Base-by-base conservation (phyloP, 1,284 basidiomycete genomes). In the Inonotus hispidus region DNA sequence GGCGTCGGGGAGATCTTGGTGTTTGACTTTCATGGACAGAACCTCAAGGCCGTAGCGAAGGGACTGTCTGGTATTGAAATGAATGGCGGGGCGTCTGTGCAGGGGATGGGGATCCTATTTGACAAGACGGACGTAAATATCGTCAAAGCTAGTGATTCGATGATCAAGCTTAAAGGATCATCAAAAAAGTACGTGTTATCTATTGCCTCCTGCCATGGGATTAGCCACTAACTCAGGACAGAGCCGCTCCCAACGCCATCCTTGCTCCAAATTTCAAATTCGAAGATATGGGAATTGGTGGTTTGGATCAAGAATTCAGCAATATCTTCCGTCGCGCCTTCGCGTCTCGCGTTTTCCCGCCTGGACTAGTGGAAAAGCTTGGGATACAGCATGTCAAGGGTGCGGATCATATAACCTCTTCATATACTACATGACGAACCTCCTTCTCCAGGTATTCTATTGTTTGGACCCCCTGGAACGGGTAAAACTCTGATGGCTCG, bases 251-350 rank as follows among this genome's bases (percentile, higher is more conserved):
- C 13, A 99, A 98, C 71, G 95, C 96, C 0, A 98, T 99, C 68
- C 81, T 99, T 8, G 90, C 95, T 1, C 94, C 97, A 2, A 98
- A 98, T 77, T 99, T 99, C 85, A 98, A 97, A 75, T 99, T 99
- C 67, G 93, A 98, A 72, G 97, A 99, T 73, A 99, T 99, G 96
- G 97, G 97, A 27, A 98, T 99, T 69, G 97, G 97, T 71, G 97
- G 97, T 71, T 81, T 99, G 45, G 97, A 99, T 73, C 81, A 84
- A 7, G 97, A 99, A 72, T 99, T 99, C 71, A 87, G 87, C 61
- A 88, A 93, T 60, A 99, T 99, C 72, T 99, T 99, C 80, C 92
- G 97, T 73, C 91, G 97, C 71, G 97, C 97, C 0, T 99, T 99
- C 72, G 96, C 97, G 0, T 95, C 92, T 62, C 93, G 97, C 61